phyloP scores from a whole-genome alignment of 768 basidiomycete species.

The Tubosaeta sp. region DNA sequence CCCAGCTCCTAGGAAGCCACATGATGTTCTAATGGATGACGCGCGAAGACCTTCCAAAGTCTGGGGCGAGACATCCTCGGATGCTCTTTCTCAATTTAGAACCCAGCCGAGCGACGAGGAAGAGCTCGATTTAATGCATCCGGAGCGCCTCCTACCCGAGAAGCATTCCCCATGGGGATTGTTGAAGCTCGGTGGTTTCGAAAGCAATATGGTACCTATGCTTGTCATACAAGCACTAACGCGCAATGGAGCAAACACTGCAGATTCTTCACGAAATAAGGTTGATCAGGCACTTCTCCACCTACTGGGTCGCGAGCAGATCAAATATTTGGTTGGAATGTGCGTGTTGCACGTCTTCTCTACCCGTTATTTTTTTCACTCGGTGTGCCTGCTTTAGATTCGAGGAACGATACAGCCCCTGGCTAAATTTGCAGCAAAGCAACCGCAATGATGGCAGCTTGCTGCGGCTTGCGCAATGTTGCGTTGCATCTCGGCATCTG shows the following conservation, averaged over 20 bases:
- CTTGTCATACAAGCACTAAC: conserved; percentile 42
- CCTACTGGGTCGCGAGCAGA: conserved; percentile 34
- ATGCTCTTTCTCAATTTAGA: conserved; percentile 17
- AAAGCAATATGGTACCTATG: conserved; percentile 44
- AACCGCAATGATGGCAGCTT: conserved; percentile 30
- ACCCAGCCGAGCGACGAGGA: conserved; percentile 15
- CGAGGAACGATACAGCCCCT: conserved; percentile 40
- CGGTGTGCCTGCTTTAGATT: conserved; percentile 30
- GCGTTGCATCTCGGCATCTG: conserved; percentile 43
- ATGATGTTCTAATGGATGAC: conserved; percentile 20
- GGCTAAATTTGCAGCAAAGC: conserved; percentile 38
- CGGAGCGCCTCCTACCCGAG: conserved; percentile 35
- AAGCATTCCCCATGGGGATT: conserved; percentile 37
- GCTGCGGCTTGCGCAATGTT: conserved; percentile 43
- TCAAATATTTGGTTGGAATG: conserved; percentile 37
- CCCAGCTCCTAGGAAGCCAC: conserved; percentile 17
- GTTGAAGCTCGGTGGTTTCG: conserved; percentile 35
- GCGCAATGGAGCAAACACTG: conserved; percentile 20
- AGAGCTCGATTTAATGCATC: conserved; percentile 30
- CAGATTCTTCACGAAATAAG: conserved; percentile 22
- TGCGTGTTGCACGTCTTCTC: conserved; percentile 16
- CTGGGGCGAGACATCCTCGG: conserved; percentile 18
- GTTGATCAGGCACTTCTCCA: conserved; percentile 27
- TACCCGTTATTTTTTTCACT: not conserved
- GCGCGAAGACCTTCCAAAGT: conserved; percentile 16